A percentile compares a stretch with the other conserved stretches of the same genome.
Conservation (phyloP, 2,329 filamentous ascomycete species). For the Colletotrichum sp. region DNA sequence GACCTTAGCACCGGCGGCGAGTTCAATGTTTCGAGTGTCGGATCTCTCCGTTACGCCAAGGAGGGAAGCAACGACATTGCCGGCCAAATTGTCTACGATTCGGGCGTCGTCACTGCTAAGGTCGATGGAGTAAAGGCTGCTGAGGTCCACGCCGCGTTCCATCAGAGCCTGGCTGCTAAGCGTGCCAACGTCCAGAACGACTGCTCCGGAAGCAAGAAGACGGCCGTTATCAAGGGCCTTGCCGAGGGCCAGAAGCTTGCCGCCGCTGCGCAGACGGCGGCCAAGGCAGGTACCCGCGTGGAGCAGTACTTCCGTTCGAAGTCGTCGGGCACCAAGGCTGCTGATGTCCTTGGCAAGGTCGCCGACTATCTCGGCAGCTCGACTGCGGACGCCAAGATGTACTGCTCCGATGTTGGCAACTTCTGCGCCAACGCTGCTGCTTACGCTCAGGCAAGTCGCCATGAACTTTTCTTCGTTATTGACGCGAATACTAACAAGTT, state of each 20-base stretch:
- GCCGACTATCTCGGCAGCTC: conserved; percentile 50
- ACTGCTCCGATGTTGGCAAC: conserved; percentile 53
- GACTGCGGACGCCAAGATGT: conserved; percentile 47
- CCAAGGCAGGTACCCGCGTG: conserved; percentile 41
- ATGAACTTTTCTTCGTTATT: not conserved
- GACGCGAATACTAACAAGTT: not conserved
- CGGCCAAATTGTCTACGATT: conserved; percentile 55
- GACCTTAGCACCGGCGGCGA: conserved; percentile 48
- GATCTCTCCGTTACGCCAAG: conserved; percentile 56
- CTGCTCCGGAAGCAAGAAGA: not conserved
- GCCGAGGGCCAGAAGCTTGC: conserved; percentile 56
- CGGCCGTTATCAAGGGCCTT: conserved; percentile 49
- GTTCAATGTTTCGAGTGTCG: conserved; percentile 56
- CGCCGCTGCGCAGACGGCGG: conserved; percentile 49
- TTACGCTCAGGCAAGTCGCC: conserved; percentile 53
- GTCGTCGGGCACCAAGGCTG: conserved; percentile 43
- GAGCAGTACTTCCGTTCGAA: conserved; percentile 64
- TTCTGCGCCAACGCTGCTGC: conserved; percentile 61
- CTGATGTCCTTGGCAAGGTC: conserved; percentile 49
- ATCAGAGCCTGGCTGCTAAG: conserved; percentile 47
- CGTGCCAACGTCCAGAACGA: conserved; percentile 31
- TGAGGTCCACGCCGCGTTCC: conserved; percentile 48
- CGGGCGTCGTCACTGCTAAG: conserved; percentile 58
- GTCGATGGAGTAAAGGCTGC: conserved; percentile 59
- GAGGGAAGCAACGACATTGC: conserved; percentile 51